Conservation (phyloP, 139 green algal species). For the Chlamydomonas incerta region DNA sequence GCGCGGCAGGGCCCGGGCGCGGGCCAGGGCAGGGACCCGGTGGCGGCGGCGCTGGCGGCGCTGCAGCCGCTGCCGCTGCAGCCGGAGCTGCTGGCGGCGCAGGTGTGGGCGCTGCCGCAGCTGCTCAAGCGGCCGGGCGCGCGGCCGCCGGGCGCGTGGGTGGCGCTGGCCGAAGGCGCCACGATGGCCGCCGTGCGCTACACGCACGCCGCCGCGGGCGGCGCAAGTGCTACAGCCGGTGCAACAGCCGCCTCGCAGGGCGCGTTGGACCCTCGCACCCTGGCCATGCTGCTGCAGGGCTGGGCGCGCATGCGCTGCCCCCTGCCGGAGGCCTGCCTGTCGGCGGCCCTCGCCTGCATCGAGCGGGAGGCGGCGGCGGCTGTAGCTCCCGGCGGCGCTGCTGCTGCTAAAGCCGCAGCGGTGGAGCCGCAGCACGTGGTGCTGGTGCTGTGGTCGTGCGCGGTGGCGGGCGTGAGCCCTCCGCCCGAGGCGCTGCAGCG, state of each 20-base stretch:
- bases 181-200: background rate
- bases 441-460: slow-evolving; percentile 31
- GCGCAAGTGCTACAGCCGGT: background rate
- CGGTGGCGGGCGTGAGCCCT: background rate
- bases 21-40: no score
- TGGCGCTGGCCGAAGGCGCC: background rate
- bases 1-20: background rate
- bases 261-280: background rate
- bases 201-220: background rate
- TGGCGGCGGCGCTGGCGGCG: no score
- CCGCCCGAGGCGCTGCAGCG: background rate
- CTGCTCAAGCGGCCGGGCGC: background rate
- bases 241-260: background rate
- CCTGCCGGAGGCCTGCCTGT: background rate
- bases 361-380: background rate
- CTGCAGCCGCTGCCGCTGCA: background rate
- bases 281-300: slow-evolving; percentile 20
- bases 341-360: background rate
- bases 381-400: background rate
- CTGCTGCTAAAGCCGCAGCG: no score
- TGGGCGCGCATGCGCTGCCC: slow-evolving; percentile 10
- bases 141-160: background rate
- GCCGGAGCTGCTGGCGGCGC: background rate
- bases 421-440: slow-evolving; percentile 9
- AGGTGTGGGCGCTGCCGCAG: slow-evolving; percentile 1